Percentiles rank a stretch among this genome's conserved stretches.
These are phyloP conservation scores for Tetradesmus obliquus DNA, from an alignment of 139 green algal species.

Conservation along the genomic window DNA sequence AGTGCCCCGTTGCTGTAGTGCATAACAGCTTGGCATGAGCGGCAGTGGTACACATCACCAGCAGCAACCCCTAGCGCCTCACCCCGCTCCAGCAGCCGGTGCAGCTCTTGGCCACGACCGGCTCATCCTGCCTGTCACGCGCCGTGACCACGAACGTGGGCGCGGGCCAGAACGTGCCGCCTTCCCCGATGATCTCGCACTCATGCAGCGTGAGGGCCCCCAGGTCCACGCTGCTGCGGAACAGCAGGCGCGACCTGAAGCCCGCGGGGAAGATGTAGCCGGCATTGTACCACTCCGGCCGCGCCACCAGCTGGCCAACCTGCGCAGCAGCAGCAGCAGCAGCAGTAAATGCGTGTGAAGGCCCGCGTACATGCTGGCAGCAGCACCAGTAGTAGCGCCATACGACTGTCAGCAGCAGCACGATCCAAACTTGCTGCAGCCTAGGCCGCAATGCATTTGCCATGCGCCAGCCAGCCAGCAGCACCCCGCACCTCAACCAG, in stretches of 20 bases:
- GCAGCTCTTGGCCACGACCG: conserved; percentile 84
- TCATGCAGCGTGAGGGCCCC: conserved; percentile 79
- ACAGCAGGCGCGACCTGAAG: conserved; percentile 82
- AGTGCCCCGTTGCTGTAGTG: no score
- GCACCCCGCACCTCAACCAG: conserved; percentile 58
- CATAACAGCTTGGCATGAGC: no score
- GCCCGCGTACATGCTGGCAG: background rate
- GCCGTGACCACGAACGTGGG: conserved; percentile 86
- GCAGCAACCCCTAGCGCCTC: background rate
- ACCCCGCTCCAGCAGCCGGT: conserved; percentile 93
- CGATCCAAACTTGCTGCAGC: background rate
- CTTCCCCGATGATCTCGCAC: conserved; percentile 83
- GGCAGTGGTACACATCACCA: no score
- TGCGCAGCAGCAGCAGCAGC: conserved; percentile 32
- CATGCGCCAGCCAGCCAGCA: background rate
- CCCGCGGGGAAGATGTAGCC: conserved; percentile 96
- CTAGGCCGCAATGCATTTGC: background rate
- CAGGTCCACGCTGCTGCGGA: conserved; percentile 67
- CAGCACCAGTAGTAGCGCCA: background rate
- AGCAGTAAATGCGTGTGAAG: background rate
- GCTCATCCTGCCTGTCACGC: conserved; percentile 86
- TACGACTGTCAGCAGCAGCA: background rate
- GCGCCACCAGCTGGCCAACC: conserved; percentile 37
- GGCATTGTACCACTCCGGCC: conserved; percentile 83
- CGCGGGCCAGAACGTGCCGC: conserved; percentile 78